Evolutionary conservation across 345 rosid genomes (phyloP).

Genomic region (Gynandropsis gynandra): DNA sequence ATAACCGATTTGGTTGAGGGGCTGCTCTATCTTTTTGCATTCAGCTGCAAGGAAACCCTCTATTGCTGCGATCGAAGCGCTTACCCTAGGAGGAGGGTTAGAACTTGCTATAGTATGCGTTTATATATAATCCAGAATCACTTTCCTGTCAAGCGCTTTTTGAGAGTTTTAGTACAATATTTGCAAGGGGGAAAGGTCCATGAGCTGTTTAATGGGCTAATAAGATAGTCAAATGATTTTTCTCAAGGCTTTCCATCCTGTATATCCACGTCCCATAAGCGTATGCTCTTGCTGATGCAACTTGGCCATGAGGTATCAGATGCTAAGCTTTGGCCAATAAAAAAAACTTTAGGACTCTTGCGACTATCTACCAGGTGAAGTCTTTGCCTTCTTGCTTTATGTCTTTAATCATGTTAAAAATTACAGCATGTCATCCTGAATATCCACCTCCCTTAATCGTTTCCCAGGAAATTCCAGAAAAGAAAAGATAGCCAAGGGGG

Average conservation of each 20-base stretch:
- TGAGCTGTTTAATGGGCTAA: background rate
- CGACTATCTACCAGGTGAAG: no score
- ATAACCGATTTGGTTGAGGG: slow-evolving; percentile 55
- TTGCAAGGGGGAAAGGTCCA: background rate
- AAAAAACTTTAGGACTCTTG: no score
- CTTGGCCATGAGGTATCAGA: no score
- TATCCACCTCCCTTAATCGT: no score
- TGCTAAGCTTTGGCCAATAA: no score
- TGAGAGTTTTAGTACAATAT: slow-evolving; percentile 1
- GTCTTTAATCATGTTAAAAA: no score
- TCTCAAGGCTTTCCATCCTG: slow-evolving; percentile 71
- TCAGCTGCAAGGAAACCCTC: slow-evolving; percentile 86
- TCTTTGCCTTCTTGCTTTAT: no score
- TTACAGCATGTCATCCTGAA: no score
- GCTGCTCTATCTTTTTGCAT: slow-evolving; percentile 26
- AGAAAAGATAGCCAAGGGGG: no score
- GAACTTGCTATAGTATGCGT: slow-evolving; percentile 85
- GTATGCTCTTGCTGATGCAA: no score
- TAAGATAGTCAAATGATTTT: background rate
- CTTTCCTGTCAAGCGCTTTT: slow-evolving; percentile 11
- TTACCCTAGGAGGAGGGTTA: slow-evolving; percentile 96
- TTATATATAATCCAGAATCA: background rate
- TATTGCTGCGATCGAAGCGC: slow-evolving; percentile 97
- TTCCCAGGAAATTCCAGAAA: no score
- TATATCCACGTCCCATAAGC: no score